These are phyloP conservation scores for Fusarium coicis DNA, from an alignment of 2,329 filamentous ascomycete species.

Conservation along the genomic window DNA sequence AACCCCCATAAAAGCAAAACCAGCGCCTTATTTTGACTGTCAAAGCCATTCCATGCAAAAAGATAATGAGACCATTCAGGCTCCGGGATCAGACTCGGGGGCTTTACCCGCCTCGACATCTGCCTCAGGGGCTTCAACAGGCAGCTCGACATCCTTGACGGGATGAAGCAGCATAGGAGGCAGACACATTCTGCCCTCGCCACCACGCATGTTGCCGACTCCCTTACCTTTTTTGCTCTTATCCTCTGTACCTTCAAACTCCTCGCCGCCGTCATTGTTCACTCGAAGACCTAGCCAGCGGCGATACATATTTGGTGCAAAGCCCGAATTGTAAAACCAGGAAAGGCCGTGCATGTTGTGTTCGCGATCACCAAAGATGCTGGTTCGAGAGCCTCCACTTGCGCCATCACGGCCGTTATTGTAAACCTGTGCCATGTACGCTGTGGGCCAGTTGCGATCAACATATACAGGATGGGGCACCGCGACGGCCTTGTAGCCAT, in stretches of 20 bases:
- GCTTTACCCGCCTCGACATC: conserved; percentile 51
- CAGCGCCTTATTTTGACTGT: conserved; percentile 31
- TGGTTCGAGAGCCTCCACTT: conserved; percentile 76
- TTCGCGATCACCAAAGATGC: conserved; percentile 84
- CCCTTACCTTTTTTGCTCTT: conserved; percentile 60
- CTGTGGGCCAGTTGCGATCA: conserved; percentile 85
- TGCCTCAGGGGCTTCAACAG: conserved; percentile 67
- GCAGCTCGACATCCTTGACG: conserved; percentile 78
- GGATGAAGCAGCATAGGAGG: conserved; percentile 92
- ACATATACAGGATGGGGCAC: conserved; percentile 90
- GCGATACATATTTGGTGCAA: conserved; percentile 82
- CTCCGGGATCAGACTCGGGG: conserved; percentile 59
- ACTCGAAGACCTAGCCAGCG: conserved; percentile 88
- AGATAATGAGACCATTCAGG: conserved; percentile 31
- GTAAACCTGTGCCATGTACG: conserved; percentile 80
- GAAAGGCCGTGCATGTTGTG: conserved; percentile 88
- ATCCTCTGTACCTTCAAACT: conserved; percentile 73
- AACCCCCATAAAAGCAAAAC: conserved; percentile 12
- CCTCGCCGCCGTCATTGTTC: conserved; percentile 81
- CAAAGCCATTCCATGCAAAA: conserved; percentile 11
- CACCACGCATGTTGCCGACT: conserved; percentile 67
- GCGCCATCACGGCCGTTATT: conserved; percentile 83
- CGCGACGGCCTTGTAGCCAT: conserved; percentile 92
- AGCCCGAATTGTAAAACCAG: conserved; percentile 92
- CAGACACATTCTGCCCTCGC: conserved; percentile 89